Base-by-base conservation (phyloP, 345 rosid species). In the Heritiera littoralis region DNA sequence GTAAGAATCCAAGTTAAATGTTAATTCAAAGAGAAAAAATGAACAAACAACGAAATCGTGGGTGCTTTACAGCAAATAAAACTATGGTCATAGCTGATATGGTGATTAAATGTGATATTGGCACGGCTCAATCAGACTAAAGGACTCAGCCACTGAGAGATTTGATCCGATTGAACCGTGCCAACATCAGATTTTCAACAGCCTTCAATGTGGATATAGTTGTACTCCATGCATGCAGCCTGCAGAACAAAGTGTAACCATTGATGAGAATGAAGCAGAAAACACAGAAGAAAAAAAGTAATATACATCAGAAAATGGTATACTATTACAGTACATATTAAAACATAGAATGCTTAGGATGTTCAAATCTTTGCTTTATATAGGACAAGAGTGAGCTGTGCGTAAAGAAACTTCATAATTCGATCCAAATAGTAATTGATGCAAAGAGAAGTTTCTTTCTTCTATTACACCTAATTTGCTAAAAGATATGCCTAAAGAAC, bases 101-200 rank as follows among this genome's bases (percentile, higher is more conserved):
- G 5, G 2, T 14, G 59, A 70, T n/a, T 8, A 32, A 52, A 13
- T 55, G 18, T 23, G 77, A 81, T 81, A 81, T 81, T 81, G 84
- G 75, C 84, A 72, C 84, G 81, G 81, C 84, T 81, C 84, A 81
- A 81, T 81, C 84, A 77, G 77, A 77, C 38, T 46, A 72, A 81
- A 77, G 60, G 23, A n/a, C 77, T 74, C 67, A 40, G 51, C 46
- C 43, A 15, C 49, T n/a, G 77, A 74, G 77, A 40, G 51, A 35
- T 74, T 74, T 74, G 66, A 74, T 74, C 77, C 5, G 65, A 74
- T 56, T 74, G 77, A 74, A 74, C 66, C 38, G 51, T 74, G 77
- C 77, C 77, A 74, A 74, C 65, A 56, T 74, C 77, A 56, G 56
- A 10, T n/a, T 52, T 32, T 15, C 76, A 28, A 52, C 11, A 18